Conservation (phyloP, 2,329 filamentous ascomycete species). For the Xylaria sp. region DNA sequence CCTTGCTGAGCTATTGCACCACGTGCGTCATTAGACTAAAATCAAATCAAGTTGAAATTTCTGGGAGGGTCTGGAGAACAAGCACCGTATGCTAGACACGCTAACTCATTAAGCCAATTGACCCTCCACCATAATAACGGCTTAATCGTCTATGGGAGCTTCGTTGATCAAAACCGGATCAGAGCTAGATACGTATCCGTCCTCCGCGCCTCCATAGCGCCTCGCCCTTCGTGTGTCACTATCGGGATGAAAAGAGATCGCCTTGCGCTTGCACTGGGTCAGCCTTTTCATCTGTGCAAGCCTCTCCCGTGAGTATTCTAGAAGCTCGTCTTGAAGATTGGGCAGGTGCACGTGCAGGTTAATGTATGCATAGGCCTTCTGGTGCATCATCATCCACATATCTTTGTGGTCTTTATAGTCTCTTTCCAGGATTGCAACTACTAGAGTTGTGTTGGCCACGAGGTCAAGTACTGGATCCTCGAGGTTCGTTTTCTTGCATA, state of each 20-base stretch:
- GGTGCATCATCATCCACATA: conserved; percentile 10
- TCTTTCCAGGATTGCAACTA: conserved; percentile 9
- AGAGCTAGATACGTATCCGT: neutral
- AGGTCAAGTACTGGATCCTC: neutral
- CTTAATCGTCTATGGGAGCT: neutral
- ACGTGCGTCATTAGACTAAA: too few species aligned
- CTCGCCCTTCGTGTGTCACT: neutral
- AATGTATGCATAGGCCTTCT: conserved; percentile 16
- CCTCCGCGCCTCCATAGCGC: too few species aligned
- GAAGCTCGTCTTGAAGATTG: neutral
- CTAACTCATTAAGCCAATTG: neutral
- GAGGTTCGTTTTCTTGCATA: neutral
- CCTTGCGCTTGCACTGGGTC: neutral
- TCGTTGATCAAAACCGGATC: neutral
- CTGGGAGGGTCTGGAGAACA: too few species aligned
- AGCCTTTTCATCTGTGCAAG: neutral
- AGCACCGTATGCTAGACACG: neutral
- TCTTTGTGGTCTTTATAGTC: neutral
- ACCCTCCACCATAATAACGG: too few species aligned
- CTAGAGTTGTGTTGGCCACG: conserved; percentile 9
- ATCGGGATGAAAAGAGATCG: neutral
- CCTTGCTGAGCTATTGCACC: too few species aligned
- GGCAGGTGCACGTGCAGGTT: neutral
- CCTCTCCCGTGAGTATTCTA: neutral
- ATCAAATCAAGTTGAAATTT: too few species aligned